Evolutionary conservation across 169 alveolate species (phyloP).

Genomic region (Cryptosporidium viatorum): DNA sequence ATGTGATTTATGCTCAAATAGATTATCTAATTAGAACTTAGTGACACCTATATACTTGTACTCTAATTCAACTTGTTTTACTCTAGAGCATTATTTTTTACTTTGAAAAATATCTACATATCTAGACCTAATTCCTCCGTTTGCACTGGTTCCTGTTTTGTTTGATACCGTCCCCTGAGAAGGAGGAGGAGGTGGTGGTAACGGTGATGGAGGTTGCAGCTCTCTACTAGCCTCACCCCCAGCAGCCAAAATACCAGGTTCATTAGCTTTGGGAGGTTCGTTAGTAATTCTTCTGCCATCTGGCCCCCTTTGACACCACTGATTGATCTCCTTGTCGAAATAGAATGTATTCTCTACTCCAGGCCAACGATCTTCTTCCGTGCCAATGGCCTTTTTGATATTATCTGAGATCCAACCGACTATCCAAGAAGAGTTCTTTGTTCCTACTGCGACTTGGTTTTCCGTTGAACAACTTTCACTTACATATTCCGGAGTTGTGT

Average conservation of each 20-base stretch:
- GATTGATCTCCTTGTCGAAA: conserved; percentile 73
- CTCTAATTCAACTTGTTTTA: conserved; percentile 12
- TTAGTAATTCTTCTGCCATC: conserved; percentile 28
- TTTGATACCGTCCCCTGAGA: background rate
- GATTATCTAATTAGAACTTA: background rate
- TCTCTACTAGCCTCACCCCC: background rate
- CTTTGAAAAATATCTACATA: conserved; percentile 65
- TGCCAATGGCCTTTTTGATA: conserved; percentile 75
- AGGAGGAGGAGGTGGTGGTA: background rate
- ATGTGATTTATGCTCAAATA: conserved; percentile 80
- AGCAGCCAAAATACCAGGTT: too few species aligned
- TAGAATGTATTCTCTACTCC: conserved; percentile 79
- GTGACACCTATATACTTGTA: background rate
- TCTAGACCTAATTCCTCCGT: conserved; percentile 51
- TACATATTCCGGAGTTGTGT: background rate
- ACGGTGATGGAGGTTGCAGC: background rate
- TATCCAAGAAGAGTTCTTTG: conserved; percentile 65
- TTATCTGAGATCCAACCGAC: conserved; percentile 75
- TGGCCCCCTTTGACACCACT: conserved; percentile 77
- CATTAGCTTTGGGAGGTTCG: background rate
- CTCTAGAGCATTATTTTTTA: conserved; percentile 15
- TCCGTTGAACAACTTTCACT: background rate
- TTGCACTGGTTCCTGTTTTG: background rate
- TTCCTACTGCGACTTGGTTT: background rate
- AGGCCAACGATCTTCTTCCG: conserved; percentile 78